Evolutionary conservation across 805 yeast genomes (phyloP), one percentile per base, ranked within the genome.

Genomic region (Candida patagonica): DNA sequence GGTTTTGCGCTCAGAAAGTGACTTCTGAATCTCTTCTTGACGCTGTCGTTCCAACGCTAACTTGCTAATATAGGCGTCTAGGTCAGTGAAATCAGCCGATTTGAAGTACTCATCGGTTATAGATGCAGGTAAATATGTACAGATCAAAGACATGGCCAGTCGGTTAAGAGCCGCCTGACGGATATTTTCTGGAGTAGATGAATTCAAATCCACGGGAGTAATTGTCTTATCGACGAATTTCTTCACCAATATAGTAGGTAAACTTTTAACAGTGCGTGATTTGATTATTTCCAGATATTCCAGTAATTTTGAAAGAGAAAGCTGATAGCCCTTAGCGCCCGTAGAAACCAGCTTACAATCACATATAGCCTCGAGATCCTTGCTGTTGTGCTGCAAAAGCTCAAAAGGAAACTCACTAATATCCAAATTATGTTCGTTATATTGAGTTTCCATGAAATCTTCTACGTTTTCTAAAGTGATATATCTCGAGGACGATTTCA

Each of bases 381-480:
- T 19, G n/a, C n/a, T n/a, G n/a, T n/a, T n/a, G n/a, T n/a, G n/a
- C n/a, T n/a, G n/a, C n/a, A n/a, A n/a, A n/a, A n/a, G n/a, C n/a
- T n/a, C n/a, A n/a, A n/a, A n/a, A n/a, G 19, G 16, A 23, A n/a
- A 5, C 4, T 12, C 13, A 34, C 37, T 29, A 52, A 50, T 6
- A 55, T 7, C 17, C 26, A 41, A 8, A 37, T 42, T 40, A 33
- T 49, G 22, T 41, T 45, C 16, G n/a, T n/a, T n/a, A n/a, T n/a
- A n/a, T 37, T 34, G 25, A 23, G 27, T 13, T 40, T 45, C 35
- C 24, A 37, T 19, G 25, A 47, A 34, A 26, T 56, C 60, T 19
- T 52, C 51, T 26, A 58, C 31, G 19, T 52, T 41, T 17, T 55
- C 60, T 23, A 47, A 35, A 4, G 58, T 53, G 29, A 57, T 40